Conservation (phyloP, 2,329 filamentous ascomycete genomes). For the Aspergillus flavus region DNA sequence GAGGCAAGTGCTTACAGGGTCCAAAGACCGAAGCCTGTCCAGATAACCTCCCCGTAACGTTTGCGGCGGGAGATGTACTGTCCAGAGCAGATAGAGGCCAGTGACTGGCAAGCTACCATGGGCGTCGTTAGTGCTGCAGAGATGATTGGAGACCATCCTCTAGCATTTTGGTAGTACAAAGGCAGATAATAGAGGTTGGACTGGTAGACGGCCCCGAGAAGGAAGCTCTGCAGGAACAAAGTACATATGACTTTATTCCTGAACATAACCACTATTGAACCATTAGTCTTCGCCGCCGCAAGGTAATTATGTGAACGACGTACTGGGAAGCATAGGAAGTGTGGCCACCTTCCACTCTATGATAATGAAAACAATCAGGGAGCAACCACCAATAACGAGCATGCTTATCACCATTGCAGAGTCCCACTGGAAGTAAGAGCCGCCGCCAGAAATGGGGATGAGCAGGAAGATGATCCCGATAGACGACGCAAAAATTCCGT, state of each 20-base stretch:
- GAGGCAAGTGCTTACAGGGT: slow-evolving; percentile 41
- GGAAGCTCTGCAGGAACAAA: slow-evolving; percentile 61
- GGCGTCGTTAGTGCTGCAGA: slow-evolving; percentile 57
- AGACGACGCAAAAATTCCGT: slow-evolving; percentile 58
- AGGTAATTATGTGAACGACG: slow-evolving; percentile 6
- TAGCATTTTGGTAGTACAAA: slow-evolving; percentile 63
- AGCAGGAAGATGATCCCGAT: slow-evolving; percentile 62
- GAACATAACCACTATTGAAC: slow-evolving; percentile 51
- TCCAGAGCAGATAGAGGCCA: slow-evolving; percentile 48
- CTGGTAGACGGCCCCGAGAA: slow-evolving; percentile 64
- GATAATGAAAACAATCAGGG: slow-evolving; percentile 54
- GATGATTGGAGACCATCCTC: slow-evolving; percentile 46
- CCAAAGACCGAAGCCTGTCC: slow-evolving; percentile 49
- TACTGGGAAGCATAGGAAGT: slow-evolving; percentile 61
- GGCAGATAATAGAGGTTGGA: slow-evolving; percentile 63
- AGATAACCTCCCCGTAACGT: slow-evolving; percentile 63
- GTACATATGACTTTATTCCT: slow-evolving; percentile 55
- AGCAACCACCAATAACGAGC: slow-evolving; percentile 54
- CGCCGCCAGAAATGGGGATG: slow-evolving; percentile 65
- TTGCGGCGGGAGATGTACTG: slow-evolving; percentile 61
- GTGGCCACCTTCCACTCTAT: slow-evolving; percentile 59
- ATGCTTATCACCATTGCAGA: slow-evolving; percentile 63
- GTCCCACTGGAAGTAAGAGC: slow-evolving; percentile 59
- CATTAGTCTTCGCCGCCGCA: slow-evolving; percentile 10
- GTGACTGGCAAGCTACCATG: slow-evolving; percentile 51